Evolutionary conservation across 2,329 filamentous ascomycete genomes (phyloP).

Genomic region (Leptographium lundbergii): DNA sequence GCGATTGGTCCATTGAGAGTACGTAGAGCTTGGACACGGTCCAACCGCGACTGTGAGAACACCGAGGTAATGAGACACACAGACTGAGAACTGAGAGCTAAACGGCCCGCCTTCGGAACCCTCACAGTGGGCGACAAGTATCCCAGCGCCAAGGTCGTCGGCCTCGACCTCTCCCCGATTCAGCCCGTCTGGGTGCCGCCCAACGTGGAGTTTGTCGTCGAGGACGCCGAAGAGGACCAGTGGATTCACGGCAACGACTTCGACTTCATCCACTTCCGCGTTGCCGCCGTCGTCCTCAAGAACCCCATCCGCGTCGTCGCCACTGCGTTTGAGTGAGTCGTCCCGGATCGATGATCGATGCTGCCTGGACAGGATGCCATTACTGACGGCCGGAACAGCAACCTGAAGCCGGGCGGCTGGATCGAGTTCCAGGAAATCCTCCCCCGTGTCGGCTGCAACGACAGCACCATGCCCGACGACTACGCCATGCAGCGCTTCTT

Average conservation of each 20-base stretch:
- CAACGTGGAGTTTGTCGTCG: slow-evolving; percentile 36
- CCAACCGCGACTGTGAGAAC: neutral
- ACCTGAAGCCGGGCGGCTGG: slow-evolving; percentile 35
- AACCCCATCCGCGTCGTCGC: slow-evolving; percentile 35
- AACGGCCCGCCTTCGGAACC: neutral
- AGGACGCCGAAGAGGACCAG: slow-evolving; percentile 40
- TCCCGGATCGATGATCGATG: neutral
- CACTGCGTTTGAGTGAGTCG: slow-evolving; percentile 28
- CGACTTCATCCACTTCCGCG: slow-evolving; percentile 47
- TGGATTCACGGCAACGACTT: slow-evolving; percentile 45
- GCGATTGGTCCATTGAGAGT: slow-evolving; percentile 45
- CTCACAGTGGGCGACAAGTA: slow-evolving; percentile 29
- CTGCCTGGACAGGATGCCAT: neutral
- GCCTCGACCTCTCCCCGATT: slow-evolving; percentile 30
- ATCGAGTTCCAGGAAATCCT: slow-evolving; percentile 35
- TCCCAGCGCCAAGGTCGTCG: slow-evolving; percentile 32
- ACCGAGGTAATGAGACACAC: neutral
- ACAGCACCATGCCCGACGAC: slow-evolving; percentile 27
- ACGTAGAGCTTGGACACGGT: slow-evolving; percentile 9
- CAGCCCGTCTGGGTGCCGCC: slow-evolving; percentile 36
- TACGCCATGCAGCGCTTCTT: slow-evolving; percentile 24
- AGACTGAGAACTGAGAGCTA: neutral
- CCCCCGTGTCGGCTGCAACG: slow-evolving; percentile 27
- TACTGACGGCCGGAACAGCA: slow-evolving; percentile 10
- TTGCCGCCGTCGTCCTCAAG: slow-evolving; percentile 39